Evolutionary conservation across 306 rosid species (phyloP).

Genomic region (Astragalus membranaceus): DNA sequence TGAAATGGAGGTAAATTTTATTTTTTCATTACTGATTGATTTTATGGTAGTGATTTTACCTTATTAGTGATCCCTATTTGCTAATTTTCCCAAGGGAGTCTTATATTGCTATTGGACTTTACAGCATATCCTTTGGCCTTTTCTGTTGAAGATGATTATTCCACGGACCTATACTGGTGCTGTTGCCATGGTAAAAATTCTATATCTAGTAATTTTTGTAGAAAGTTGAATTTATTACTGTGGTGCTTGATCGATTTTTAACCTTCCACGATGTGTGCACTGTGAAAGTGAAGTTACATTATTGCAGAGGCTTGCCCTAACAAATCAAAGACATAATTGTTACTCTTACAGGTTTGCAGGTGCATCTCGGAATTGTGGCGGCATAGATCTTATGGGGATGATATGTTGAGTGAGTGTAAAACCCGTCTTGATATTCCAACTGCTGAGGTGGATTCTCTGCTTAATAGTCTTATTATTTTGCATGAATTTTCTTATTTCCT

Average conservation of each 20-base stretch:
- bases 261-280: conserved; percentile 1
- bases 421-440: conserved; percentile 67
- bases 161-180: conserved; percentile 80
- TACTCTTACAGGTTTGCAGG: conserved; percentile 77
- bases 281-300: neutral
- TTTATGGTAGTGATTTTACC: conserved; percentile 11
- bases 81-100: neutral
- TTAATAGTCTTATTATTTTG: neutral
- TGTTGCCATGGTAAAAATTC: conserved; percentile 65
- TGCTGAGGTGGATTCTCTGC: conserved; percentile 53
- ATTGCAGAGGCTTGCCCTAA: neutral
- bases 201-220: neutral
- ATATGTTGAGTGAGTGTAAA: conserved; percentile 72
- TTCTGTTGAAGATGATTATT: conserved; percentile 81
- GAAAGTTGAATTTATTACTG: conserved; percentile 11
- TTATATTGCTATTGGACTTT: conserved; percentile 9
- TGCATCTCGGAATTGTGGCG: conserved; percentile 92
- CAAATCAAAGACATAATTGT: conserved; percentile 10
- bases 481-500: neutral
- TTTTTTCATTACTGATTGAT: neutral
- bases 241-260: conserved; percentile 16
- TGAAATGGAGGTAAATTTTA: conserved; percentile 85
- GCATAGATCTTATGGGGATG: conserved; percentile 54
- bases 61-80: neutral
- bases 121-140: conserved; percentile 98